phyloP scores from a whole-genome alignment of 257 asterid species.

The Coffea canephora region DNA sequence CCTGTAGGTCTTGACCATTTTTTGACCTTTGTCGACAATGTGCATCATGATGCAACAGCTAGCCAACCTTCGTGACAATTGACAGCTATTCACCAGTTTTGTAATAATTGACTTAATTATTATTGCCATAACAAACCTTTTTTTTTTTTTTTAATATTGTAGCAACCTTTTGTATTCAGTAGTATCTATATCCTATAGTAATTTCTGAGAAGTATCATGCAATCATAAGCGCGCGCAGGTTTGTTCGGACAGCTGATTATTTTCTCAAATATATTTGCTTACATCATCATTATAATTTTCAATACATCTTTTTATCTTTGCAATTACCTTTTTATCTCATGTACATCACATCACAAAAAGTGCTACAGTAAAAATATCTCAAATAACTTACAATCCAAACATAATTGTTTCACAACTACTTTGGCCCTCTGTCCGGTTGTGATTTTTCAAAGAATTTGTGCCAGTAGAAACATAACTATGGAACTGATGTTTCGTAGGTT shows the following conservation, averaged over 20 bases:
- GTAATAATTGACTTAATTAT: background rate
- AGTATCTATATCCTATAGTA: background rate
- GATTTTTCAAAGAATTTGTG: background rate
- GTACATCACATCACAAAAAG: too few species aligned
- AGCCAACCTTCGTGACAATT: background rate
- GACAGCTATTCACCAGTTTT: background rate
- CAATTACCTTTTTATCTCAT: too few species aligned
- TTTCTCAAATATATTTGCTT: too few species aligned
- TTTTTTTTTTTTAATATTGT: background rate
- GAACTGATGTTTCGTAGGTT: too few species aligned
- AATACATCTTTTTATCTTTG: too few species aligned
- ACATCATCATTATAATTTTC: too few species aligned
- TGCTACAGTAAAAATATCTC: too few species aligned
- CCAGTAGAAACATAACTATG: too few species aligned
- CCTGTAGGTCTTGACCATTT: background rate
- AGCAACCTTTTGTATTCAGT: background rate
- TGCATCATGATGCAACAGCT: background rate
- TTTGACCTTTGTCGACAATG: background rate
- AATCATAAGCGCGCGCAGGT: background rate
- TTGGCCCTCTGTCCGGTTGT: background rate
- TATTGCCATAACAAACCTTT: background rate
- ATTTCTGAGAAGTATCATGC: background rate
- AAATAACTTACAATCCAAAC: too few species aligned
- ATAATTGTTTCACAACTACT: too few species aligned
- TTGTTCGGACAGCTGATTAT: too few species aligned